phyloP scores from a whole-genome alignment of 306 rosid genomes.

The Vigna trinervia region DNA sequence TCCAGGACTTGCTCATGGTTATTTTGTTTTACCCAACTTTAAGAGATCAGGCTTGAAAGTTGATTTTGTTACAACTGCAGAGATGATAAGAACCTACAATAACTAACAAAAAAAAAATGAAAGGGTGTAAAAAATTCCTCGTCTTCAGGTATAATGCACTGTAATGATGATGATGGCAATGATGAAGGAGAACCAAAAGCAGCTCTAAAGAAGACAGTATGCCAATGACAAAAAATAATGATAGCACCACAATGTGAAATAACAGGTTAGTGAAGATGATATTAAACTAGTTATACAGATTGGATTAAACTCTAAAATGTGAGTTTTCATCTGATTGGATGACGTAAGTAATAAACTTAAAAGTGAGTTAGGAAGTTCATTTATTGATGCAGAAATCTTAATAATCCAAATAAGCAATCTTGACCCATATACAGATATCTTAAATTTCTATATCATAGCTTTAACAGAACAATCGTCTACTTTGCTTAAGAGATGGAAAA shows the following conservation, averaged over 20 bases:
- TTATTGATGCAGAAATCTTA: neutral
- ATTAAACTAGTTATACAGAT: slow-evolving; percentile 10
- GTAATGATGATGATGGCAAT: neutral
- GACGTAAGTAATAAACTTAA: neutral
- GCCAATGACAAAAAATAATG: slow-evolving; percentile 30
- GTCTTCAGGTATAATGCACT: neutral
- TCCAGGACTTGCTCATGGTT: neutral
- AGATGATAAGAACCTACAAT: slow-evolving; percentile 1
- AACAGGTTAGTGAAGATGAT: neutral
- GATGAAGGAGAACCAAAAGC: neutral
- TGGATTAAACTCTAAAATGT: neutral
- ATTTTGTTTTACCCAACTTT: neutral
- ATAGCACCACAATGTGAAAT: slow-evolving; percentile 2
- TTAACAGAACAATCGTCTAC: slow-evolving; percentile 24
- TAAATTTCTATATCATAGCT: slow-evolving; percentile 31
- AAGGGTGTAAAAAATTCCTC: neutral
- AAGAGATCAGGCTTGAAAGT: neutral
- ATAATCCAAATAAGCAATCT: neutral
- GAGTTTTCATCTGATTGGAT: neutral
- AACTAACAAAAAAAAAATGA: neutral
- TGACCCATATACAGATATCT: neutral
- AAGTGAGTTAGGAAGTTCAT: slow-evolving; percentile 4
- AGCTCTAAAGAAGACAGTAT: neutral
- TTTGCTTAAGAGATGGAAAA: slow-evolving; percentile 10
- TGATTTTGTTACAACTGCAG: neutral